phyloP scores from a whole-genome alignment of 257 asterid genomes.

The Anisodus acutangulus region DNA sequence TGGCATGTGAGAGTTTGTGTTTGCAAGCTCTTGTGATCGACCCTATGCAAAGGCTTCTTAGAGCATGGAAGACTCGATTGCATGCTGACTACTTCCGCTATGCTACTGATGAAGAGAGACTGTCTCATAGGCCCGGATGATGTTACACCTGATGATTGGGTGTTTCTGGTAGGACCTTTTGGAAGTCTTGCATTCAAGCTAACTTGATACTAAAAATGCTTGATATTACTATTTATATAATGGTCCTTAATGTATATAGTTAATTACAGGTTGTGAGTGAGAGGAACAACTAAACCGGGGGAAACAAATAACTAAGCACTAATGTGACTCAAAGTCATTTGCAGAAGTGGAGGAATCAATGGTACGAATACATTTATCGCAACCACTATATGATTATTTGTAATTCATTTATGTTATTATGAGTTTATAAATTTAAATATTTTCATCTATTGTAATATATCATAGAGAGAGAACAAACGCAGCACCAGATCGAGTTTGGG shows the following conservation, averaged over 20 bases:
- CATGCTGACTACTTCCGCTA: background rate
- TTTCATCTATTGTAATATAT: background rate
- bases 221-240: background rate
- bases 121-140: background rate
- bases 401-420: background rate
- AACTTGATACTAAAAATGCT: background rate
- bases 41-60: background rate
- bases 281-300: background rate
- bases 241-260: background rate
- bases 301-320: background rate
- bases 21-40: background rate
- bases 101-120: conserved; percentile 1
- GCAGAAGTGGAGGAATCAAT: background rate
- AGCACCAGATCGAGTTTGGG: background rate
- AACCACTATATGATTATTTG: background rate
- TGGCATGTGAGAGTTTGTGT: background rate
- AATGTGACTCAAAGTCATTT: background rate
- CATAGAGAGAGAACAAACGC: background rate
- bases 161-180: conserved; percentile 3
- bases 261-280: background rate
- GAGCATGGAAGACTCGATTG: background rate
- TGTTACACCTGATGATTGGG: conserved; percentile 4
- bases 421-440: background rate
- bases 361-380: background rate
- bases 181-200: background rate